These are phyloP conservation scores for Herpetospermum pedunculosum DNA, from an alignment of 306 rosid genomes.

Conservation along the genomic window DNA sequence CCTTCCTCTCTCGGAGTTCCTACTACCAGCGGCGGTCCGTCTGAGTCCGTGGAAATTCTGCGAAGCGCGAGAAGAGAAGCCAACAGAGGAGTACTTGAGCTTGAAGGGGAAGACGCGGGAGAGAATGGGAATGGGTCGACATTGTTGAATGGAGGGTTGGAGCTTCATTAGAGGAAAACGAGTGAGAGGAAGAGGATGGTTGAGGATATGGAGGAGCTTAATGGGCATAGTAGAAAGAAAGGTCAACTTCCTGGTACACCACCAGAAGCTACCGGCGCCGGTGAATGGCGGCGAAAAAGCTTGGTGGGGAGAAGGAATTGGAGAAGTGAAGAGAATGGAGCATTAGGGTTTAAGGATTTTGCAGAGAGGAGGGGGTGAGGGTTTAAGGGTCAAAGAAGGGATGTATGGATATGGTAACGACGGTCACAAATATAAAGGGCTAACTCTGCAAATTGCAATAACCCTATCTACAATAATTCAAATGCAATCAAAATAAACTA, in stretches of 20 bases:
- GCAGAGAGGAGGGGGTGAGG: neutral
- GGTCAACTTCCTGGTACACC: neutral
- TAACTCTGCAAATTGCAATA: too few relatives aligned
- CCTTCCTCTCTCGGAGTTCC: neutral
- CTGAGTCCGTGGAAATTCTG: constrained; percentile 23
- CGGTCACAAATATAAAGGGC: neutral
- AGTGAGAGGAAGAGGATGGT: constrained; percentile 30
- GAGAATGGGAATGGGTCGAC: constrained; percentile 22
- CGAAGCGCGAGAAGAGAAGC: constrained; percentile 8
- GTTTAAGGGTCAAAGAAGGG: neutral
- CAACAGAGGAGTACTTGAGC: constrained; percentile 19
- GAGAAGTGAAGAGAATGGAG: neutral
- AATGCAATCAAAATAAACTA: too few relatives aligned
- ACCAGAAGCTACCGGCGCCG: neutral
- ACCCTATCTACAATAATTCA: too few relatives aligned
- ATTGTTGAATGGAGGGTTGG: constrained; percentile 14
- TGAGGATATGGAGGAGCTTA: constrained; percentile 45
- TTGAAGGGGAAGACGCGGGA: constrained; percentile 48
- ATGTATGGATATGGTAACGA: neutral
- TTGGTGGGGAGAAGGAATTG: neutral
- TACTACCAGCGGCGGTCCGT: constrained; percentile 7
- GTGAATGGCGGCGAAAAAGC: neutral
- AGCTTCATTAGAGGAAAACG: constrained; percentile 34
- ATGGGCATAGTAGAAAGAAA: constrained; percentile 36
- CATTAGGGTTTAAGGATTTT: constrained; percentile 27